Evolutionary conservation across 805 yeast species (phyloP).

Genomic region (Metschnikowia borealis): DNA sequence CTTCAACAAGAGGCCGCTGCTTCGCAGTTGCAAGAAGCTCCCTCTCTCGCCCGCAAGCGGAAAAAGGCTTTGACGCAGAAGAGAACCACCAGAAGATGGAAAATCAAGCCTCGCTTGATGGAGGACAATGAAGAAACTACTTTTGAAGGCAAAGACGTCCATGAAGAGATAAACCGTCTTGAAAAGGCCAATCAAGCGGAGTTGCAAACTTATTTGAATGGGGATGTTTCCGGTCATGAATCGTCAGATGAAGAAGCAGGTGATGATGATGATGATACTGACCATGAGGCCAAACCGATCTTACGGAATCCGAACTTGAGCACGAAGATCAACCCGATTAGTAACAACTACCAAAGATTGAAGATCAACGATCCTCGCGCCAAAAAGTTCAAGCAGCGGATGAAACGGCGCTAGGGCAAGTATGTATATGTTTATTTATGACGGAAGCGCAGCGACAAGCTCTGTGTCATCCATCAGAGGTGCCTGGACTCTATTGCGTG

Average conservation of each 20-base stretch:
- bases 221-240: conserved; percentile 7
- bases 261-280: conserved; percentile 15
- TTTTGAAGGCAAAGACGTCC: conserved; percentile 38
- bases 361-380: conserved; percentile 48
- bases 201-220: conserved; percentile 22
- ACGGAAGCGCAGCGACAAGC: conserved; percentile 16
- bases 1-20: conserved; percentile 3
- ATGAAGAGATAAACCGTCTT: conserved; percentile 34
- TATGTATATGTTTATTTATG: conserved; percentile 1
- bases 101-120: conserved; percentile 38
- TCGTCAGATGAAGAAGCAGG: conserved; percentile 15
- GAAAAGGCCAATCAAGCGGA: conserved; percentile 27
- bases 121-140: conserved; percentile 22
- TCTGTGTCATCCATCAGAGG: conserved; percentile 11
- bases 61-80: conserved; percentile 45
- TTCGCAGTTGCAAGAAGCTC: neutral
- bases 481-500: conserved; percentile 14
- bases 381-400: conserved; percentile 40
- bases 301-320: conserved; percentile 13
- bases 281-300: conserved; percentile 1
- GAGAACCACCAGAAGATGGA: conserved; percentile 49
- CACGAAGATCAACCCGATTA: conserved; percentile 29
- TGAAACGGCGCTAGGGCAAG: conserved; percentile 22
- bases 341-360: conserved; percentile 49
- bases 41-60: conserved; percentile 6